These are phyloP conservation scores for Boletus barrowsii DNA, from an alignment of 768 basidiomycete species.

Conservation along the genomic window DNA sequence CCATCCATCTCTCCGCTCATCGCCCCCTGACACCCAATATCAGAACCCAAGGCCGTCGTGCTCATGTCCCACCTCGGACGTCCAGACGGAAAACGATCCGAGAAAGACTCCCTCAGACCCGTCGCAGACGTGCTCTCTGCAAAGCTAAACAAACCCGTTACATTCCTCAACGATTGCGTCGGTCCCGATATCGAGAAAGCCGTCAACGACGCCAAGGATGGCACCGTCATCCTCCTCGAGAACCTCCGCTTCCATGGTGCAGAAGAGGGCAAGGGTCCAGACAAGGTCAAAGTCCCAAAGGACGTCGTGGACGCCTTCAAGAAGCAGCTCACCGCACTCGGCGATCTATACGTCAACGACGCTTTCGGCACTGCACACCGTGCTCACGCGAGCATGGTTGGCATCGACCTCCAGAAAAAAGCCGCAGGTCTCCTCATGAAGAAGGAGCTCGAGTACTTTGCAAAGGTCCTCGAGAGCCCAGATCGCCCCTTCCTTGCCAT, in stretches of 20 bases:
- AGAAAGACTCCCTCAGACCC: constrained; percentile 88
- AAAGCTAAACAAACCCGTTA: constrained; percentile 55
- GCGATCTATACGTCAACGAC: constrained; percentile 97
- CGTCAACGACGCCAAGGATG: constrained; percentile 54
- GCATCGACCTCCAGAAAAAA: constrained; percentile 85
- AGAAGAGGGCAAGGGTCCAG: constrained; percentile 96
- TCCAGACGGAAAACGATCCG: constrained; percentile 86
- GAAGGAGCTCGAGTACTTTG: constrained; percentile 98
- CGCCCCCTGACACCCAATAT: neutral
- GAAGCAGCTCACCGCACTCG: constrained; percentile 83
- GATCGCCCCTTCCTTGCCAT: constrained; percentile 97
- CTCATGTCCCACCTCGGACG: constrained; percentile 99
- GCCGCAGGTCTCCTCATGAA: constrained; percentile 97
- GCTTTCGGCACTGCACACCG: constrained; percentile 99
- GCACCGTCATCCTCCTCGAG: constrained; percentile 87
- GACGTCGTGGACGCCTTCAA: constrained; percentile 80
- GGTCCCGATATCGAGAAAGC: constrained; percentile 81
- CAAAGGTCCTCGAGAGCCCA: constrained; percentile 93
- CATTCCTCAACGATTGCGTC: constrained; percentile 82
- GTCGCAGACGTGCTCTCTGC: constrained; percentile 65
- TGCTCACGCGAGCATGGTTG: constrained; percentile 98
- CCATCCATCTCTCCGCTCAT: neutral
- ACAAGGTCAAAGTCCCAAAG: constrained; percentile 93
- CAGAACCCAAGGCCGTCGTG: constrained; percentile 78
- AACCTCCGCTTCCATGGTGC: constrained; percentile 98